Conservation (phyloP, 108 stramenopile genomes). For the Cyclotella cryptica region DNA sequence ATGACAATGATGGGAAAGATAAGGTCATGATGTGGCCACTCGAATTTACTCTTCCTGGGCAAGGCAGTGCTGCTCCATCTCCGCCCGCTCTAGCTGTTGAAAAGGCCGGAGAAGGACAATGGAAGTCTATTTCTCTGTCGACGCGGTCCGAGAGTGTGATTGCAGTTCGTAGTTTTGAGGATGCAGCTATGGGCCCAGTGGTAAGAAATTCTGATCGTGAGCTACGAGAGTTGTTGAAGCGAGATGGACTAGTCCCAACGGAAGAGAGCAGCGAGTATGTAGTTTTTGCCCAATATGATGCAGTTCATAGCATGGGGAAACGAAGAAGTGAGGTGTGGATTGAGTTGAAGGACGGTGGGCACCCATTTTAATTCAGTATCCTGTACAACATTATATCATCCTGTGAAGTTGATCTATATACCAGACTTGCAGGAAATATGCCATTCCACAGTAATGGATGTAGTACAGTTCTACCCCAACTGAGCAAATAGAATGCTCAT, state of each 20-base stretch:
- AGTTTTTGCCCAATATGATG: slow-evolving; percentile 91
- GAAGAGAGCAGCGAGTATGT: slow-evolving; percentile 54
- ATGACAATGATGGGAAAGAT: slow-evolving; percentile 51
- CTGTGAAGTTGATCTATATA: no score
- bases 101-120: slow-evolving; percentile 61
- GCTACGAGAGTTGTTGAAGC: slow-evolving; percentile 61
- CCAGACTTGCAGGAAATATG: no score
- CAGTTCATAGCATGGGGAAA: slow-evolving; percentile 86
- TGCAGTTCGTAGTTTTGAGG: slow-evolving; percentile 77
- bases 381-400: no score
- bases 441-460: no score
- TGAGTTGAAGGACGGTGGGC: slow-evolving; percentile 70
- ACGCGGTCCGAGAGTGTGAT: slow-evolving; percentile 61
- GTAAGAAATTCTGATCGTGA: slow-evolving; percentile 71
- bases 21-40: slow-evolving; percentile 92
- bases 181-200: slow-evolving; percentile 84
- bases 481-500: no score
- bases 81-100: slow-evolving; percentile 57
- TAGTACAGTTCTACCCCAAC: no score
- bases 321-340: slow-evolving; percentile 92
- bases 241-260: slow-evolving; percentile 64
- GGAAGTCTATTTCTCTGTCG: slow-evolving; percentile 52
- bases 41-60: slow-evolving; percentile 67
- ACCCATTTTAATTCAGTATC: slow-evolving; percentile 68
- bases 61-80: slow-evolving; percentile 33